phyloP scores from a whole-genome alignment of 352 stramenopile genomes.

The Detonula confervacea region DNA sequence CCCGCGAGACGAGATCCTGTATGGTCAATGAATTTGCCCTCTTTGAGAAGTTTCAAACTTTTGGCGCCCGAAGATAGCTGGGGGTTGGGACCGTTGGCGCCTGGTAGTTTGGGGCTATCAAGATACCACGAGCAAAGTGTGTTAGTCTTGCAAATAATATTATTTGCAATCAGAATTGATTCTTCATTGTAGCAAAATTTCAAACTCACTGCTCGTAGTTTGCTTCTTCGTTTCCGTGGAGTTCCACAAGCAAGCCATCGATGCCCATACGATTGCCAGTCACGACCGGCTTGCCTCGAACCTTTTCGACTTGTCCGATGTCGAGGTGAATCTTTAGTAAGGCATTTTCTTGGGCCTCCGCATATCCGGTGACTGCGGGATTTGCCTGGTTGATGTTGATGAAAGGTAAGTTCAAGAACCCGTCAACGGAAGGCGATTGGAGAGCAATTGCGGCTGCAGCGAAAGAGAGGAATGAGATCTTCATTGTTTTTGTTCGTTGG shows the following conservation, averaged over 20 bases:
- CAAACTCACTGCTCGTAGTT: conserved; percentile 30
- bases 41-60: conserved; percentile 40
- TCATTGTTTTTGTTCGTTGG: too few relatives aligned
- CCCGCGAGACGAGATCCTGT: conserved; percentile 41
- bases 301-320: conserved; percentile 24
- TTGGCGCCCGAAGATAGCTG: conserved; percentile 60
- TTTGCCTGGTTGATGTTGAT: conserved; percentile 56
- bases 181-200: neutral
- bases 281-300: neutral
- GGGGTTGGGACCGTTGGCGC: conserved; percentile 64
- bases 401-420: conserved; percentile 25
- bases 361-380: conserved; percentile 33
- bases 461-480: neutral
- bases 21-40: conserved; percentile 55
- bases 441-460: neutral
- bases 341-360: conserved; percentile 33
- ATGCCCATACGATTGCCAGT: conserved; percentile 38
- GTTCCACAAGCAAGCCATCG: conserved; percentile 29
- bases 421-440: too few relatives aligned
- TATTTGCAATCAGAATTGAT: neutral
- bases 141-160: conserved; percentile 6
- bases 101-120: conserved; percentile 46
- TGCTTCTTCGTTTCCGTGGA: conserved; percentile 24
- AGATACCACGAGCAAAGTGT: neutral
- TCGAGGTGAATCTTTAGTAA: conserved; percentile 49